Conservation (phyloP, 495 filamentous ascomycete genomes). For the Aspergillus bridgeri region DNA sequence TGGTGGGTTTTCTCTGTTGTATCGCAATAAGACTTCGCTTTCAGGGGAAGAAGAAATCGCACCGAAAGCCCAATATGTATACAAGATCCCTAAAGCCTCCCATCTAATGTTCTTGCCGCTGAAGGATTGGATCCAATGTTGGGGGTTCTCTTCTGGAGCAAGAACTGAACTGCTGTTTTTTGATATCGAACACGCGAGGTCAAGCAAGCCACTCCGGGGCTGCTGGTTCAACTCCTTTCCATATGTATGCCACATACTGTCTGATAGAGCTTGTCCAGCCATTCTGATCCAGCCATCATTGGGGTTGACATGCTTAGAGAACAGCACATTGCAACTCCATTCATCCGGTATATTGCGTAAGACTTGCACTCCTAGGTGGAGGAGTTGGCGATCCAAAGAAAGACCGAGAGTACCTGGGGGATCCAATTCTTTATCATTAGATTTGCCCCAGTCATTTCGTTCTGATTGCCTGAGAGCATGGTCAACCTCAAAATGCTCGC, state of each 20-base stretch:
- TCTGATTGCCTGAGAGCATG: background rate
- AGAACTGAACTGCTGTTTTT: background rate
- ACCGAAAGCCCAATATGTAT: slow-evolving; percentile 7
- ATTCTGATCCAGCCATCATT: slow-evolving; percentile 3
- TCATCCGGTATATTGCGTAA: slow-evolving; percentile 4
- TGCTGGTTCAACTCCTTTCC: background rate
- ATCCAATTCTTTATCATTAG: background rate
- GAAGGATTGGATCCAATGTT: slow-evolving; percentile 4
- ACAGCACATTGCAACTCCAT: background rate
- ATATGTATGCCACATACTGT: background rate
- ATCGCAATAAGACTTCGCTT: background rate
- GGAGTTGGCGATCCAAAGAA: background rate
- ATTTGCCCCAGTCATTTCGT: background rate
- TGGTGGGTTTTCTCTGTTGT: background rate
- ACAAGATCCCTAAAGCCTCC: background rate
- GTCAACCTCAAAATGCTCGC: slow-evolving; percentile 3
- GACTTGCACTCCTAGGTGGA: slow-evolving; percentile 3
- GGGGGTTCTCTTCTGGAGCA: background rate
- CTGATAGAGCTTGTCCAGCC: background rate
- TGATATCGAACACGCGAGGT: background rate
- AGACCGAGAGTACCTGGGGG: background rate
- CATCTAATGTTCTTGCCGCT: background rate
- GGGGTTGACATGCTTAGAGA: background rate
- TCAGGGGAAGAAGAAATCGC: background rate
- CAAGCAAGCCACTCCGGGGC: background rate